These are phyloP conservation scores for Penicillium sp. DNA, from an alignment of 2,329 filamentous ascomycete species.

Conservation along the genomic window DNA sequence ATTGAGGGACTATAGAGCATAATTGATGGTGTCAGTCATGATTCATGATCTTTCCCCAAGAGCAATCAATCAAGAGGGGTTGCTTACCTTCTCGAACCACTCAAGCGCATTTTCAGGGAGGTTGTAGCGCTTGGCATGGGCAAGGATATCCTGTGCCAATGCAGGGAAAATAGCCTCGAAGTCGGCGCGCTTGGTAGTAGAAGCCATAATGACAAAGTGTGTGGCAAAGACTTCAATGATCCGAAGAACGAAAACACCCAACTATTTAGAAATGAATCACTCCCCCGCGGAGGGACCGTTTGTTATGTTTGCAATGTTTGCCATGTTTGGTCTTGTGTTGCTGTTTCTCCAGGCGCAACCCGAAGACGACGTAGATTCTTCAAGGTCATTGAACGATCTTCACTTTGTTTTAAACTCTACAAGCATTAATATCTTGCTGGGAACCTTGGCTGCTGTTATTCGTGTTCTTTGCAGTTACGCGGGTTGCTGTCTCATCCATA, in stretches of 20 bases:
- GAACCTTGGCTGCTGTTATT: background rate
- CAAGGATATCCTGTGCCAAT: conserved; percentile 77
- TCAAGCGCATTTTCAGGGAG: conserved; percentile 75
- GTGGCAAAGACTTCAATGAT: conserved; percentile 6
- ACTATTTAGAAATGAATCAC: conserved; percentile 2
- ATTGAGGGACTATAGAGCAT: conserved; percentile 65
- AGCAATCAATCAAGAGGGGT: background rate
- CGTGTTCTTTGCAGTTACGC: background rate
- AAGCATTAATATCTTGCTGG: background rate
- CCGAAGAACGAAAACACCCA: conserved; percentile 7
- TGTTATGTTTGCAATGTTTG: conserved; percentile 29
- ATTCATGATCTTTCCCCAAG: background rate
- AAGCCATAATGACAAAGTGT: conserved; percentile 55
- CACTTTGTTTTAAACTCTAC: background rate
- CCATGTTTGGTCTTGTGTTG: background rate
- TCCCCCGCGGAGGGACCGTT: conserved; percentile 25
- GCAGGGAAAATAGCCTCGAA: conserved; percentile 90
- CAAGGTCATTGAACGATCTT: background rate
- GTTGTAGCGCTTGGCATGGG: conserved; percentile 77
- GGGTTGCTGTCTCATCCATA: background rate
- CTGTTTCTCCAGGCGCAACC: conserved; percentile 10
- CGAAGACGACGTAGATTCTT: background rate
- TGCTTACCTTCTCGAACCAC: conserved; percentile 78
- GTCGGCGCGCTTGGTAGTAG: conserved; percentile 67
- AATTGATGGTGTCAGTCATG: conserved; percentile 6